These are phyloP conservation scores for Podila minutissima DNA, from an alignment of 192 early-diverging fungal species.

Conservation along the genomic window DNA sequence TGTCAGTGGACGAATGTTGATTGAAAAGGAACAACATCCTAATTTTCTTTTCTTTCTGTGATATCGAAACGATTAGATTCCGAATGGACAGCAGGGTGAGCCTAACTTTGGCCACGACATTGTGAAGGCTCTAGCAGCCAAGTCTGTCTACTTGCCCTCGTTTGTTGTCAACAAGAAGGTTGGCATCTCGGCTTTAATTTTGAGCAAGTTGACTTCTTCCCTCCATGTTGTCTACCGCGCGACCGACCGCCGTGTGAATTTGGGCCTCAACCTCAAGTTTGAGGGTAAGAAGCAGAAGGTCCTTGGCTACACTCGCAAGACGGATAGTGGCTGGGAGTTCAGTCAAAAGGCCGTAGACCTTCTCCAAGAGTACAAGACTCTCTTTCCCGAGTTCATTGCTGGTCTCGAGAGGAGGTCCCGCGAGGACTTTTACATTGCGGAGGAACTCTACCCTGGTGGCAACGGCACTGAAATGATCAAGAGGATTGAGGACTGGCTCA, in stretches of 20 bases:
- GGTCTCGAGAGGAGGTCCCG: conserved; percentile 56
- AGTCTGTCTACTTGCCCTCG: conserved; percentile 54
- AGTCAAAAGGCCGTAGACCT: conserved; percentile 81
- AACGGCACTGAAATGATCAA: conserved; percentile 55
- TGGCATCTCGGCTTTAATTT: conserved; percentile 67
- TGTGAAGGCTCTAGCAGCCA: conserved; percentile 31
- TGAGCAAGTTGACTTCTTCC: conserved; percentile 88
- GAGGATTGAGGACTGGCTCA: conserved; percentile 74
- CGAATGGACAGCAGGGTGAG: conserved; percentile 31
- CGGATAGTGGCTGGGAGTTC: conserved; percentile 85
- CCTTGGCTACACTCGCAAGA: conserved; percentile 86
- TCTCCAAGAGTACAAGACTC: conserved; percentile 73
- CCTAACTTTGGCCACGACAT: conserved; percentile 61
- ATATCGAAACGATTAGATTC: conserved; percentile 34
- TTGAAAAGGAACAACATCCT: neutral
- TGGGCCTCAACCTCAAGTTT: conserved; percentile 94
- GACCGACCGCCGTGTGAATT: conserved; percentile 68
- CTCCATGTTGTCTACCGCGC: conserved; percentile 72
- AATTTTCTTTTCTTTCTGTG: neutral
- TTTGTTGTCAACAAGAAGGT: conserved; percentile 76
- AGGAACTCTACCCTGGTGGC: conserved; percentile 67
- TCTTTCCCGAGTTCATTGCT: conserved; percentile 63
- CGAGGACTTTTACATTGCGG: conserved; percentile 66
- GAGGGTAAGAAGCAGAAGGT: conserved; percentile 89
- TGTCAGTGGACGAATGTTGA: neutral